A percentile compares a stretch with the other conserved stretches of the same genome.
Evolutionary conservation across 2,329 filamentous ascomycete genomes (phyloP).

Genomic region (Corinectria fuckeliana): DNA sequence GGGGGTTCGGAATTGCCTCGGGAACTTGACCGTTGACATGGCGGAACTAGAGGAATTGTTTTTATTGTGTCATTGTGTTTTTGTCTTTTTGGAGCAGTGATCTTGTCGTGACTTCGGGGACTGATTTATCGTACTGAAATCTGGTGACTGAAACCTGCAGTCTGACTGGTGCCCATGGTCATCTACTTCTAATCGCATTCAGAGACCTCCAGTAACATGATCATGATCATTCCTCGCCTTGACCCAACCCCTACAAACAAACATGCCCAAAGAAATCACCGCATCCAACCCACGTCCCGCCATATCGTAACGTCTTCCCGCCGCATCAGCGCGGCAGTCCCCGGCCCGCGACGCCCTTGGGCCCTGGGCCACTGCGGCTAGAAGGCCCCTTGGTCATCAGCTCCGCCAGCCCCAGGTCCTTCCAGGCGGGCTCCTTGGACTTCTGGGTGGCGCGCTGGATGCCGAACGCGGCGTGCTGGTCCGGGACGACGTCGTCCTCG

Average conservation of each 20-base stretch:
- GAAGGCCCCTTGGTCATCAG: constrained; percentile 70
- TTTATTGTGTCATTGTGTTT: constrained; percentile 1
- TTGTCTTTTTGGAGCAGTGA: neutral
- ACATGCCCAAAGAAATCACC: constrained; percentile 2
- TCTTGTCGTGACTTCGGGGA: neutral
- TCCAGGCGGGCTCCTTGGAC: constrained; percentile 75
- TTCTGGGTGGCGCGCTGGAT: constrained; percentile 82
- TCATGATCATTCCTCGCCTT: neutral
- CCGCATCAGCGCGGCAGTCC: constrained; percentile 26
- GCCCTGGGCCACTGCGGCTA: constrained; percentile 30
- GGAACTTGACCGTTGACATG: constrained; percentile 7
- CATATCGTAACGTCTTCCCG: neutral
- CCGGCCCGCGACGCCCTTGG: constrained; percentile 21
- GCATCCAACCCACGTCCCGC: neutral
- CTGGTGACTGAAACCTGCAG: neutral
- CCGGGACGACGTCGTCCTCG: constrained; percentile 86
- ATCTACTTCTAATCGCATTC: neutral
- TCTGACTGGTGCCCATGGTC: neutral
- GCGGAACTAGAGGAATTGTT: neutral
- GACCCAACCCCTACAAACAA: neutral
- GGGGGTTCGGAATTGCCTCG: constrained; percentile 11
- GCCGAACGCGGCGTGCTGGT: constrained; percentile 87
- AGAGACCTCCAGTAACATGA: neutral
- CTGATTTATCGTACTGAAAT: neutral
- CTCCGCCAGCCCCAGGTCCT: constrained; percentile 75